Conservation (phyloP, 768 basidiomycete genomes). For the Boletus subcaerulescens region DNA sequence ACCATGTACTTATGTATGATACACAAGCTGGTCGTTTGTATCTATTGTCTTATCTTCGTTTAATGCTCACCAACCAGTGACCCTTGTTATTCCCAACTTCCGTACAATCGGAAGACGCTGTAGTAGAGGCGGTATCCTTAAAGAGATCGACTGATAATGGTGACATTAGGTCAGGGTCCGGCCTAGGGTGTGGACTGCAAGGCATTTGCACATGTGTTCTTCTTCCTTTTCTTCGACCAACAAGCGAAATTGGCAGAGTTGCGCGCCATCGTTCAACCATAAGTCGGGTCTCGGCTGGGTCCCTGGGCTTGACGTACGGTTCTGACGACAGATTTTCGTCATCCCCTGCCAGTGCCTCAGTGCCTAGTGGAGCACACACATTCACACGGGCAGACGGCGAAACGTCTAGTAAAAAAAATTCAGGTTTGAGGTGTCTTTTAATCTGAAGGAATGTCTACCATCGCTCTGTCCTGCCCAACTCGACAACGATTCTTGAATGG, state of each 20-base stretch:
- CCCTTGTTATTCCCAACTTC: conserved; percentile 31
- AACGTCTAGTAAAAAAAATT: conserved; percentile 14
- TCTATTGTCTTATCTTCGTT: conserved; percentile 12
- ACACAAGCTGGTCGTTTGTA: not conserved
- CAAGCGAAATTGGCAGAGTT: conserved; percentile 18
- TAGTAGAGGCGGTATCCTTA: conserved; percentile 24
- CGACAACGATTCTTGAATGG: conserved; percentile 27
- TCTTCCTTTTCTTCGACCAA: conserved; percentile 13
- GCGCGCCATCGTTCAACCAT: conserved; percentile 34
- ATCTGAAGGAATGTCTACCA: conserved; percentile 14
- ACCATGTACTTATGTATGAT: not conserved
- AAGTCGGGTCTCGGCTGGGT: conserved; percentile 21
- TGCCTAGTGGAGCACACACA: conserved; percentile 8
- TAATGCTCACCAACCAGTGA: conserved; percentile 32
- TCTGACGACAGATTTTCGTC: conserved; percentile 1
- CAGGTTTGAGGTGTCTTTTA: not conserved
- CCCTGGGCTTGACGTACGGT: conserved; percentile 22
- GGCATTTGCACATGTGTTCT: conserved; percentile 3
- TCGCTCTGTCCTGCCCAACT: conserved; percentile 32
- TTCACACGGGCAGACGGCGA: conserved; percentile 22
- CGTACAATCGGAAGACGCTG: conserved; percentile 32
- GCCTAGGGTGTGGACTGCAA: not conserved
- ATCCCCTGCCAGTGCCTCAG: conserved; percentile 26
- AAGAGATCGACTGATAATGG: conserved; percentile 24
- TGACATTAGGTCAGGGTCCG: conserved; percentile 14